A percentile compares a stretch with the other conserved stretches of the same genome.
Evolutionary conservation across 2,329 filamentous ascomycete species (phyloP).

Genomic region (Paraconiothyrium sp.): DNA sequence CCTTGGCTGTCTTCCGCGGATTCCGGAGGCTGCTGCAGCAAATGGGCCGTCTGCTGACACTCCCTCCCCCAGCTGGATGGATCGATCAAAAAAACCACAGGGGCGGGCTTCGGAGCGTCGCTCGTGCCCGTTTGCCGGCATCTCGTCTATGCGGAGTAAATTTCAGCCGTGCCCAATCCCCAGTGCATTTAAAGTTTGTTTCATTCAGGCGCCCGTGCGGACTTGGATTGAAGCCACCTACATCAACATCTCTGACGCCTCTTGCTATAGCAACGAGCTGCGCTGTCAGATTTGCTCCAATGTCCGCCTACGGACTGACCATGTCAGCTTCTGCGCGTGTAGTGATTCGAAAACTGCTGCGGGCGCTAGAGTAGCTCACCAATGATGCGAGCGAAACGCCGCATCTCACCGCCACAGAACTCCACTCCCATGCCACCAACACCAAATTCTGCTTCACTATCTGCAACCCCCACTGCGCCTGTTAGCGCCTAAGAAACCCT

Average conservation of each 20-base stretch:
- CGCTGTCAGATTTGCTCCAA: constrained; percentile 3
- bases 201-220: constrained; percentile 10
- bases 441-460: background rate
- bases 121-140: background rate
- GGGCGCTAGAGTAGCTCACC: background rate
- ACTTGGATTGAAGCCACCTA: constrained; percentile 1
- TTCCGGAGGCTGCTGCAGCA: background rate
- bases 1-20: constrained; percentile 1
- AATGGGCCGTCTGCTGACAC: constrained; percentile 8
- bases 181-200: background rate
- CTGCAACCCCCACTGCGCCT: constrained; percentile 1
- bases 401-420: constrained; percentile 1
- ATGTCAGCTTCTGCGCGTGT: background rate
- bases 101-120: constrained; percentile 11
- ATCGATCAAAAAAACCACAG: background rate
- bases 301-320: constrained; percentile 11
- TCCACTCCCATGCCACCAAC: background rate
- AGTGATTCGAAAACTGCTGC: background rate
- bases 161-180: background rate
- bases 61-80: constrained; percentile 2
- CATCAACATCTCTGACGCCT: constrained; percentile 1
- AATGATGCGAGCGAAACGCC: background rate
- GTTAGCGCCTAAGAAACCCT: background rate
- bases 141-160: constrained; percentile 9
- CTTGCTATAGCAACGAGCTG: constrained; percentile 4